Percentiles rank a stretch among this genome's conserved stretches.
phyloP scores from a whole-genome alignment of 176 grass and related monocot species.

The Eremochloa ophiuroides region DNA sequence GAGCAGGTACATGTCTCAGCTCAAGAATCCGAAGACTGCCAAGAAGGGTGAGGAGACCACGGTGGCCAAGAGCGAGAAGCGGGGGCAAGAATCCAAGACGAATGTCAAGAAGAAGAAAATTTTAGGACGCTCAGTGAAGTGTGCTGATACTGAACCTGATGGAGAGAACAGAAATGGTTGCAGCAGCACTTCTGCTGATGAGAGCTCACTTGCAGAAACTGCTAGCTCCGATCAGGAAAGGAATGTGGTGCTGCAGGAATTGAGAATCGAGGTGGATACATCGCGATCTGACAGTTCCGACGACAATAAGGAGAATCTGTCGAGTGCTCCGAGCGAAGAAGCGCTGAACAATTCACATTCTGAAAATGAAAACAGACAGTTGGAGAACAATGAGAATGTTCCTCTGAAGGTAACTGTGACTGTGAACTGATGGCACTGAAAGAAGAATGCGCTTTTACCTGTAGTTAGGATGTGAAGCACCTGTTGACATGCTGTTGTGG shows the following conservation, averaged over 20 bases:
- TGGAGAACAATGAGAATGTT: slow-evolving; percentile 48
- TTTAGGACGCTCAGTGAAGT: slow-evolving; percentile 32
- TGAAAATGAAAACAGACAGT: slow-evolving; percentile 31
- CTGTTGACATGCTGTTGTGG: slow-evolving; percentile 18
- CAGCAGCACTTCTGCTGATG: neutral
- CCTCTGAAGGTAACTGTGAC: slow-evolving; percentile 47
- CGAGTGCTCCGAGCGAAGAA: neutral
- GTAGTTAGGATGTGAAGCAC: neutral
- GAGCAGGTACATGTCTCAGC: slow-evolving; percentile 62
- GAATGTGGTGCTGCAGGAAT: slow-evolving; percentile 7
- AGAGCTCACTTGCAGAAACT: slow-evolving; percentile 5
- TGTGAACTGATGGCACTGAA: slow-evolving; percentile 1
- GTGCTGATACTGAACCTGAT: slow-evolving; percentile 5
- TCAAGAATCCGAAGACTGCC: slow-evolving; percentile 18
- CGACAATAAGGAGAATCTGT: slow-evolving; percentile 74
- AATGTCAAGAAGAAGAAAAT: slow-evolving; percentile 51
- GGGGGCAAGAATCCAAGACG: slow-evolving; percentile 9
- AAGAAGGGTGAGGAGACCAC: slow-evolving; percentile 35
- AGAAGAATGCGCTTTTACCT: neutral
- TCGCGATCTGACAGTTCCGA: slow-evolving; percentile 9
- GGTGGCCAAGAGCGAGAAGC: slow-evolving; percentile 17
- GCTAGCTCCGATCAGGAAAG: neutral
- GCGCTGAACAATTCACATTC: neutral
- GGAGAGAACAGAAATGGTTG: neutral
- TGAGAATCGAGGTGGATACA: slow-evolving; percentile 4